Percentiles rank a stretch among this genome's conserved stretches.
These are phyloP conservation scores for Mrakia gelida DNA, from an alignment of 768 basidiomycete genomes.

Conservation along the genomic window DNA sequence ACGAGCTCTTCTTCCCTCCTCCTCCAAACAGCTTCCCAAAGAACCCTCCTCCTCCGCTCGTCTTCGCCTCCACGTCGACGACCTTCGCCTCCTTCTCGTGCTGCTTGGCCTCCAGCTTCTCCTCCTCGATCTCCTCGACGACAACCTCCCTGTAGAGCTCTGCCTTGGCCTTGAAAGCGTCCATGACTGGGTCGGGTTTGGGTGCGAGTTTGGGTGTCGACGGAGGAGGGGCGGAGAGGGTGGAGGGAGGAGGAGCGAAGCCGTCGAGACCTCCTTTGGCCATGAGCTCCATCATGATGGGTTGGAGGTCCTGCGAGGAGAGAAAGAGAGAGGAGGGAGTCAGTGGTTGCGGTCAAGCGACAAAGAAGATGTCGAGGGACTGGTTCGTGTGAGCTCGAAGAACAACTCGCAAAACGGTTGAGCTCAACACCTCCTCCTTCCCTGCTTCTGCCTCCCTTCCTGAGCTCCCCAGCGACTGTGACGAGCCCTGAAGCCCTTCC, in stretches of 20 bases:
- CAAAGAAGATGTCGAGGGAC: conserved; percentile 57
- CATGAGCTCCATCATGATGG: not conserved
- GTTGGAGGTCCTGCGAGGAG: not conserved
- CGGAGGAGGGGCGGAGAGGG: not conserved
- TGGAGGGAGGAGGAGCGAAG: not conserved
- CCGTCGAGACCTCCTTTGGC: not conserved
- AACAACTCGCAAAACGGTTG: conserved; percentile 36
- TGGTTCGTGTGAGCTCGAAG: too few species aligned
- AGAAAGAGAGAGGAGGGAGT: not conserved
- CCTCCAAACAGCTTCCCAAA: too few species aligned
- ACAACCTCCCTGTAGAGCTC: too few species aligned
- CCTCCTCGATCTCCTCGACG: too few species aligned
- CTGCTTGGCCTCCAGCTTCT: too few species aligned
- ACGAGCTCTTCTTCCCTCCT: too few species aligned
- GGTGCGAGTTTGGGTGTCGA: too few species aligned
- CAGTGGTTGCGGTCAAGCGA: not conserved
- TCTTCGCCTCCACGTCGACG: too few species aligned
- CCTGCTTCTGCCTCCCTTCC: not conserved
- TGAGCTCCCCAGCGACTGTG: not conserved
- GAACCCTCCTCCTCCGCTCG: too few species aligned
- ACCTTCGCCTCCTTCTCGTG: too few species aligned
- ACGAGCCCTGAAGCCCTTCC: not conserved
- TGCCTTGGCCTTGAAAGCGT: too few species aligned
- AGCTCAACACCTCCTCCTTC: not conserved
- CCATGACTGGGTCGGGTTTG: too few species aligned